These are phyloP conservation scores for Aspergillus nomiae DNA, from an alignment of 2,329 filamentous ascomycete genomes.

Conservation along the genomic window DNA sequence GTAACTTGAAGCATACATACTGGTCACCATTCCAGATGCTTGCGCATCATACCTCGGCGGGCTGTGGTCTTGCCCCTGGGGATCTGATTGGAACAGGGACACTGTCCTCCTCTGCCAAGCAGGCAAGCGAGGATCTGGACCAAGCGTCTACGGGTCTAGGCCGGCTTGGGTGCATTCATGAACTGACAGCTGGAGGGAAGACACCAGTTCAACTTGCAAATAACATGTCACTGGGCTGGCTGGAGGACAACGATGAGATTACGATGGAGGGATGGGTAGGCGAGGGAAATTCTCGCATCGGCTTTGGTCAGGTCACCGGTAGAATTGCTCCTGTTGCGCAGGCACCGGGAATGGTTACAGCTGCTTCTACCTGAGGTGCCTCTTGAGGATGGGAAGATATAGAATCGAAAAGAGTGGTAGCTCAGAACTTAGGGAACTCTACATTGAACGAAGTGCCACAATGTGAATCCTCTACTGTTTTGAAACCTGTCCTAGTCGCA, in stretches of 20 bases:
- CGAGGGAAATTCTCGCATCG: background rate
- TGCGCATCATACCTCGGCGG: constrained; percentile 32
- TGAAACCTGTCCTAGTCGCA: background rate
- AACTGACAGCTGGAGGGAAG: background rate
- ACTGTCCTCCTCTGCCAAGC: constrained; percentile 10
- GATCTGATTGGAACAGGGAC: constrained; percentile 37
- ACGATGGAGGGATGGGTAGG: background rate
- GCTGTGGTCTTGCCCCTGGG: constrained; percentile 31
- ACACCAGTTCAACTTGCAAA: background rate
- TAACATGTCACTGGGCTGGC: background rate
- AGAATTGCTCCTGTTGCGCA: background rate
- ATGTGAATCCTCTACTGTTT: background rate
- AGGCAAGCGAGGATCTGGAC: background rate
- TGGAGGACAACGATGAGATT: background rate
- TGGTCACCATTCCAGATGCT: constrained; percentile 34
- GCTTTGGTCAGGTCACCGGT: background rate
- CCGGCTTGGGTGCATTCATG: background rate
- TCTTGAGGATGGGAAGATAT: background rate
- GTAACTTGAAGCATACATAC: constrained; percentile 24
- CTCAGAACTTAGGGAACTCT: no score
- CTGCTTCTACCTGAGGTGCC: background rate
- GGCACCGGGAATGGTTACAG: background rate
- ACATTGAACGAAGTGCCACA: no score
- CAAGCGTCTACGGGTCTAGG: background rate
- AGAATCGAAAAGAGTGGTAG: no score